A percentile compares a stretch with the other conserved stretches of the same genome.
These are phyloP conservation scores for Clitoria ternatea DNA, from an alignment of 306 rosid genomes.

Conservation along the genomic window DNA sequence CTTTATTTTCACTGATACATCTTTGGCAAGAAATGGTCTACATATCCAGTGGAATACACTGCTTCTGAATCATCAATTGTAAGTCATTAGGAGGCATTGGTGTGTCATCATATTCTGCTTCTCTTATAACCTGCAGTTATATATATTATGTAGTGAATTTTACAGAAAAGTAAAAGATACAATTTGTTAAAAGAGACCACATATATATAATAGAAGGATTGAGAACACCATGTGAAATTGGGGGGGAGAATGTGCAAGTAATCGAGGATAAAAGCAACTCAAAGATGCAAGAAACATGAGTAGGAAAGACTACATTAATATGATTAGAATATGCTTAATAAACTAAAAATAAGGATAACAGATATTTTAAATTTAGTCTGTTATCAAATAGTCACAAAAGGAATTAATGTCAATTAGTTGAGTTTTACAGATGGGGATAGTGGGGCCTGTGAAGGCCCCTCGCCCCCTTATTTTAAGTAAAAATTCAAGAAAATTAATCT, in stretches of 20 bases:
- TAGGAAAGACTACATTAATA: neutral
- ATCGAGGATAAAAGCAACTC: neutral
- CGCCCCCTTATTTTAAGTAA: too few relatives aligned
- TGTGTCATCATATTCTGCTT: slow-evolving; percentile 85
- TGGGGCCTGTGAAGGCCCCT: too few relatives aligned
- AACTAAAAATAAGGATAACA: neutral
- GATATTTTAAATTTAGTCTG: neutral
- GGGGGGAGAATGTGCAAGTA: neutral
- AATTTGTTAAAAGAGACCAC: slow-evolving; percentile 8
- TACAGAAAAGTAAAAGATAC: neutral
- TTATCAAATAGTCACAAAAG: neutral
- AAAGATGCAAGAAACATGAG: neutral
- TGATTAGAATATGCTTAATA: neutral
- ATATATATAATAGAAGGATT: neutral
- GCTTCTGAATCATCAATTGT: slow-evolving; percentile 64
- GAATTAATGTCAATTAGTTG: slow-evolving; percentile 4
- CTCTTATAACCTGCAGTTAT: slow-evolving; percentile 79
- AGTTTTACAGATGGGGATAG: neutral
- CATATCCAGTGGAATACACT: slow-evolving; percentile 69
- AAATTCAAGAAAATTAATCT: too few relatives aligned
- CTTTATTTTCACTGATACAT: slow-evolving; percentile 61
- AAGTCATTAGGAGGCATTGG: slow-evolving; percentile 62
- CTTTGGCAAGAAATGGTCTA: slow-evolving; percentile 61
- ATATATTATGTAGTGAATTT: slow-evolving; percentile 9
- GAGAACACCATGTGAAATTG: neutral